Base-by-base conservation (phyloP, 2,329 filamentous ascomycete species). In the Arthrinium phaeospermum region DNA sequence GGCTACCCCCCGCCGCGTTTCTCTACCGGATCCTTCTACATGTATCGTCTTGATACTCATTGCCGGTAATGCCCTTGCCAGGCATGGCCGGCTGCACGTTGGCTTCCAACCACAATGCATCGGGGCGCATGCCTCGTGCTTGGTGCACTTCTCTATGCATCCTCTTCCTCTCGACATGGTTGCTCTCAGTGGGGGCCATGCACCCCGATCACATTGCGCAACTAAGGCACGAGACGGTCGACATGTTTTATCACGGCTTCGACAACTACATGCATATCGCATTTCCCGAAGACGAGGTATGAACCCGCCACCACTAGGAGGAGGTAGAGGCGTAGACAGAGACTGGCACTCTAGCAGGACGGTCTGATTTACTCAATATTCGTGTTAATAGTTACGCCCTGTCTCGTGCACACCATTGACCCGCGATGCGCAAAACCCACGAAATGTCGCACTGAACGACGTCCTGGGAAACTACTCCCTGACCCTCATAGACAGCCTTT, bases 211-310 rank as follows among this genome's bases (percentile, higher is more conserved):
- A 85, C 77, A 84, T 91, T 73, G 85, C 86, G 68, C 83, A 87
- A 76, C 81, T 92, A 77, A 87, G 90, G 70, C 86, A 85, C 75
- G 87, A 91, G 72, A 91, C 90, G 14, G 88, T 91, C 72, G 88
- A 94, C 77, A 94, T 98, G 88, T 98, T 98, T 86, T 98, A 97
- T 82, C 96, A 99, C 86, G 96, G 96, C 73, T 98, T 92, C 85
- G 91, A 95, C 83, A 97, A 96, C 82, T 99, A 99, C 85, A 96
- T 98, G 91, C 85, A 90, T 75, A 88, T 97, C 82, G 96, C 95
- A 72, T 99, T 98, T 79, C 96, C 96, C 16, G 96, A 98, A 82
- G 96, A 99, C 80, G 96, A 96, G 89, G 90, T 91, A 81, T 61
- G 74, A 57, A 68, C 14, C 51, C 69, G 67, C 45, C 37, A 16